phyloP scores from a whole-genome alignment of 139 green algal species.

The Monoraphidium neglectum region DNA sequence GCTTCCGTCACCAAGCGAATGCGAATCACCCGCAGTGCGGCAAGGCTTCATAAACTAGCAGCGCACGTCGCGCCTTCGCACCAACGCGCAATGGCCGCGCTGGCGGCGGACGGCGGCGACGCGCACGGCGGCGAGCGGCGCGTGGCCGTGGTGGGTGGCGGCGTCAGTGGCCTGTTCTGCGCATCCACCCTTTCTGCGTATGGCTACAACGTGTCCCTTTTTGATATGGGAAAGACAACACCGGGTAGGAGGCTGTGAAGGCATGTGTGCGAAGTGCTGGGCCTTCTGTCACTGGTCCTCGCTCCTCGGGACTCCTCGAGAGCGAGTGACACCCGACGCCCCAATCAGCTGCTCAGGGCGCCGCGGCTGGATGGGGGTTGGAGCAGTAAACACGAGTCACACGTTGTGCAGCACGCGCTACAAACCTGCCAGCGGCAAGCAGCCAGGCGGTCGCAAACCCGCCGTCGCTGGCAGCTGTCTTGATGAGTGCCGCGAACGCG shows the following conservation, averaged over 20 bases:
- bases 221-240: constrained; percentile 25
- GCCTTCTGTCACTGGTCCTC: not conserved
- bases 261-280: not conserved
- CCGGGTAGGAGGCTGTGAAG: constrained; percentile 11
- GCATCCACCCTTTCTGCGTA: constrained; percentile 8
- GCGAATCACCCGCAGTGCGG: too few species aligned
- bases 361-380: not conserved
- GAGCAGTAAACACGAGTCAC: not conserved
- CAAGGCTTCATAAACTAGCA: too few species aligned
- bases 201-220: constrained; percentile 20
- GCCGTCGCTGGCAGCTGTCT: not conserved
- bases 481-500: not conserved
- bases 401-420: not conserved
- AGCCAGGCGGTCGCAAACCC: not conserved
- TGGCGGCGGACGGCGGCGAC: too few species aligned
- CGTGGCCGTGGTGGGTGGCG: constrained; percentile 27
- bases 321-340: not conserved
- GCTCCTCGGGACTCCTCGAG: too few species aligned
- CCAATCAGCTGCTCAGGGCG: not conserved
- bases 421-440: too few species aligned
- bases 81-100: too few species aligned
- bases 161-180: constrained; percentile 25
- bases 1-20: too few species aligned
- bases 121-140: too few species aligned
- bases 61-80: too few species aligned